Evolutionary conservation across 371 early-diverging fungal genomes (phyloP).

Genomic region (Actinomortierella ambigua): DNA sequence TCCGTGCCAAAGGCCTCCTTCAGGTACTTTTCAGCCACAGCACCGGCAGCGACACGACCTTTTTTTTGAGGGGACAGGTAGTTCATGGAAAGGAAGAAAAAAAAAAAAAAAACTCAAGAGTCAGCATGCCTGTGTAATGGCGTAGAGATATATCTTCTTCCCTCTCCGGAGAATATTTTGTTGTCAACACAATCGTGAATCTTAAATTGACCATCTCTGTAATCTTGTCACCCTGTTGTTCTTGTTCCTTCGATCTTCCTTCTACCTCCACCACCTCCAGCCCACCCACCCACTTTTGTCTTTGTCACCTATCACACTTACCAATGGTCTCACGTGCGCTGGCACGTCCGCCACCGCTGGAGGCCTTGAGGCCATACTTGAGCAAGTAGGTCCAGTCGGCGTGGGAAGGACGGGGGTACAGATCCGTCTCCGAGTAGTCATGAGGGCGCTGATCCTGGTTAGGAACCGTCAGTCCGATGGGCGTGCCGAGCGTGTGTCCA

Average conservation of each 20-base stretch:
- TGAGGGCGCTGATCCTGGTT: slow-evolving; percentile 96
- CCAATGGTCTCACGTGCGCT: slow-evolving; percentile 97
- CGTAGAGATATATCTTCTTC: too few relatives aligned
- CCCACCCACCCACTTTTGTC: too few relatives aligned
- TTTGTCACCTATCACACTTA: slow-evolving; percentile 11
- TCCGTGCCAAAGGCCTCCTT: slow-evolving; percentile 81
- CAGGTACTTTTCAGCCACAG: slow-evolving; percentile 95
- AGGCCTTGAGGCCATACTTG: slow-evolving; percentile 96
- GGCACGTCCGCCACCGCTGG: slow-evolving; percentile 93
- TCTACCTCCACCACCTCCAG: too few relatives aligned
- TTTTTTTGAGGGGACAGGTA: background rate
- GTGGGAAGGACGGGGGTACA: slow-evolving; percentile 94
- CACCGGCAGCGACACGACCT: slow-evolving; percentile 95
- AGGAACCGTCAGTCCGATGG: slow-evolving; percentile 89
- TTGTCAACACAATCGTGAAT: too few relatives aligned
- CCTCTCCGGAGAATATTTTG: too few relatives aligned
- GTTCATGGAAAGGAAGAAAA: background rate
- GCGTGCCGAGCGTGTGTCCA: slow-evolving; percentile 94
- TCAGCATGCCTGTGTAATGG: too few relatives aligned
- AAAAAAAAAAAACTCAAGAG: background rate
- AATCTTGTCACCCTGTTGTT: background rate
- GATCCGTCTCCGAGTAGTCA: slow-evolving; percentile 94
- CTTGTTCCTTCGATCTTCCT: background rate
- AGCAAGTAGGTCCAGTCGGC: slow-evolving; percentile 96
- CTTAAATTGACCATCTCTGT: too few relatives aligned